Evolutionary conservation across 116 monocot species (phyloP), one percentile per base, ranked within the genome.

Genomic region (Phalaenopsis hybrid): DNA sequence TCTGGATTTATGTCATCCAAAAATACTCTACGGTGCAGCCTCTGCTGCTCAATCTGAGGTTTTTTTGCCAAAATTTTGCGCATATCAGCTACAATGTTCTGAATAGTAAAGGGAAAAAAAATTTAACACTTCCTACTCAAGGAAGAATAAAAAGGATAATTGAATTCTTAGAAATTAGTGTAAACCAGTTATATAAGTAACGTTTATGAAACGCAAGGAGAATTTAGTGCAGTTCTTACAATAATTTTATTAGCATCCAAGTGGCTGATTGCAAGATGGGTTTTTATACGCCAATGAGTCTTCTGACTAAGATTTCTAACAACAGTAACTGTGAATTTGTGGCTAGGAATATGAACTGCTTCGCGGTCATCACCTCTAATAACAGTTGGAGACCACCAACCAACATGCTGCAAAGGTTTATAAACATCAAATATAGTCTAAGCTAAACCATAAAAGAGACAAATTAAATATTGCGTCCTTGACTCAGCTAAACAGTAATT

Each of bases 311-410:
- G 91, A 92, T 98, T 98, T 81, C 98, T 91, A 83, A 98, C 88
- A 76, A 98, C 86, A 87, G 82, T 93, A 77, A 95, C 92, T 48
- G 93, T 94, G 57, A 98, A 98, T 85, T 98, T 93, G 76, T 98
- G 98, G 82, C 94, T 98, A 33, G 98, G 98, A 84, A 98, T 95
- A 85, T 98, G 90, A 78, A 98, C 80, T 74, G 98, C 98, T 88
- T 95, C 98, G 70, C 98, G 88, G 82, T 98, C 95, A 52, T 93
- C 98, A 21, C 98, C 98, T 89, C 98, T 91, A 65, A 98, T 95
- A 69, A 98, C 87, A 10, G 98, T 93, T 44, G 98, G 98, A 28
- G 98, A 94, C 95, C 98, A 98, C 98, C 93, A 98, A 61, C 98
- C 98, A 18, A 98, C 90, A 90, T 90, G 93, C 98, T 98, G 89